These are phyloP conservation scores for Soucietia sequanensis DNA, from an alignment of 805 yeast genomes.

Conservation along the genomic window DNA sequence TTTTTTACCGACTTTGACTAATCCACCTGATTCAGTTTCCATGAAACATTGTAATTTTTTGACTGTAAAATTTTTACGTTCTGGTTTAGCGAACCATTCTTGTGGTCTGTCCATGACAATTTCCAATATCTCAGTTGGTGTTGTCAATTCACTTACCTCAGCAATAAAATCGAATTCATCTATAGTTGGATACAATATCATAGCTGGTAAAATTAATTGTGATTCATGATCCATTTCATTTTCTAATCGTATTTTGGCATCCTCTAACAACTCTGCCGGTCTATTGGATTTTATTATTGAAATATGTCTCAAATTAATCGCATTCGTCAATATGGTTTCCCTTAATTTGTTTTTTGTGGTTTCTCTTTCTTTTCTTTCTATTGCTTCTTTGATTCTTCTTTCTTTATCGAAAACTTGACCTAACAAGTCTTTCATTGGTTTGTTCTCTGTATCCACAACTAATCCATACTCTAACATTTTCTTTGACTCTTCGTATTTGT, in stretches of 20 bases:
- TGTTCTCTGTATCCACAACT: conserved; percentile 57
- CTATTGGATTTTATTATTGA: conserved; percentile 46
- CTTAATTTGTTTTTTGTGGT: conserved; percentile 40
- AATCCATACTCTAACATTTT: conserved; percentile 66
- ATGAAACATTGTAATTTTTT: conserved; percentile 68
- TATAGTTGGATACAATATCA: conserved; percentile 76
- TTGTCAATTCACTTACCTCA: conserved; percentile 67
- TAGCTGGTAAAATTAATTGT: conserved; percentile 77
- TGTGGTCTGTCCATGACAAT: conserved; percentile 62
- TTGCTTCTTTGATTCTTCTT: conserved; percentile 23
- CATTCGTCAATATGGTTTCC: conserved; percentile 49
- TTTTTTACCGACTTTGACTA: conserved; percentile 82
- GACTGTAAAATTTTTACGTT: conserved; percentile 56
- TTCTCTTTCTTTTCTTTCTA: conserved; percentile 35
- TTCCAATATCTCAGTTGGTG: conserved; percentile 62
- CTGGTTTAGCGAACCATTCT: conserved; percentile 64
- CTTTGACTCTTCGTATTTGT: conserved; percentile 67
- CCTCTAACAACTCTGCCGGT: conserved; percentile 56
- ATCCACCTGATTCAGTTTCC: conserved; percentile 82
- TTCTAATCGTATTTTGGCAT: conserved; percentile 57
- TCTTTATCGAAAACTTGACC: conserved; percentile 41
- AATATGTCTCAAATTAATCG: conserved; percentile 61
- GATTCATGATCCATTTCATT: conserved; percentile 69
- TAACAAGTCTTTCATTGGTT: conserved; percentile 49
- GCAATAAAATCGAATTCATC: conserved; percentile 83